These are phyloP conservation scores for Trifolium fragiferum DNA, from an alignment of 306 rosid species.

Conservation along the genomic window DNA sequence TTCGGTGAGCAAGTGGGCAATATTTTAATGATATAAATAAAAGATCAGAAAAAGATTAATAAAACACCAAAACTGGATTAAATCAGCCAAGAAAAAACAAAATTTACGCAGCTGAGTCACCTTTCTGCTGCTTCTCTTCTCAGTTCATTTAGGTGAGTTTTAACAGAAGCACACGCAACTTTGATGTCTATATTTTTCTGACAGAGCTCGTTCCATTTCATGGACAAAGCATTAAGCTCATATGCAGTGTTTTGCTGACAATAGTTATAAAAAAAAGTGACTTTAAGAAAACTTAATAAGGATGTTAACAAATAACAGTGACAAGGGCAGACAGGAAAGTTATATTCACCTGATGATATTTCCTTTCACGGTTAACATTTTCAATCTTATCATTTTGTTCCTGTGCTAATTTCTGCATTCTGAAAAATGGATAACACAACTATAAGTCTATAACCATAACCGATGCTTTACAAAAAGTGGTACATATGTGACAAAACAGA, in stretches of 20 bases:
- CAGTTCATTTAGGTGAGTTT: slow-evolving; percentile 60
- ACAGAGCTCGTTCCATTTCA: slow-evolving; percentile 92
- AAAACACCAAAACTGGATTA: slow-evolving; percentile 37
- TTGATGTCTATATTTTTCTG: slow-evolving; percentile 85
- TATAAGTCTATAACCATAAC: too few relatives aligned
- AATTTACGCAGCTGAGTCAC: slow-evolving; percentile 42
- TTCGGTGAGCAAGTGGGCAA: background rate
- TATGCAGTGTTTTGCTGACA: slow-evolving; percentile 87
- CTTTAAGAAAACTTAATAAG: slow-evolving; percentile 30
- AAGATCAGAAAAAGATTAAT: slow-evolving; percentile 25
- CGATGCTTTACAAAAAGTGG: slow-evolving; percentile 25
- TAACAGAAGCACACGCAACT: slow-evolving; percentile 67
- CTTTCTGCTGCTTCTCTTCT: slow-evolving; percentile 72
- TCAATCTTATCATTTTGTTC: slow-evolving; percentile 79
- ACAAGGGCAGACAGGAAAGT: slow-evolving; percentile 30
- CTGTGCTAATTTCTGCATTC: slow-evolving; percentile 89
- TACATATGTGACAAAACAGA: background rate
- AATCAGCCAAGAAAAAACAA: slow-evolving; percentile 16
- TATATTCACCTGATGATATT: slow-evolving; percentile 84
- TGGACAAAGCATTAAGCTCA: slow-evolving; percentile 89
- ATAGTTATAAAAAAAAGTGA: slow-evolving; percentile 3
- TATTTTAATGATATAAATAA: background rate
- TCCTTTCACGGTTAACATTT: slow-evolving; percentile 89
- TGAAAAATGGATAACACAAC: slow-evolving; percentile 48
- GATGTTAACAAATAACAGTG: slow-evolving; percentile 26